Conservation (phyloP, 306 rosid genomes). For the Psophocarpus tetragonolobus region DNA sequence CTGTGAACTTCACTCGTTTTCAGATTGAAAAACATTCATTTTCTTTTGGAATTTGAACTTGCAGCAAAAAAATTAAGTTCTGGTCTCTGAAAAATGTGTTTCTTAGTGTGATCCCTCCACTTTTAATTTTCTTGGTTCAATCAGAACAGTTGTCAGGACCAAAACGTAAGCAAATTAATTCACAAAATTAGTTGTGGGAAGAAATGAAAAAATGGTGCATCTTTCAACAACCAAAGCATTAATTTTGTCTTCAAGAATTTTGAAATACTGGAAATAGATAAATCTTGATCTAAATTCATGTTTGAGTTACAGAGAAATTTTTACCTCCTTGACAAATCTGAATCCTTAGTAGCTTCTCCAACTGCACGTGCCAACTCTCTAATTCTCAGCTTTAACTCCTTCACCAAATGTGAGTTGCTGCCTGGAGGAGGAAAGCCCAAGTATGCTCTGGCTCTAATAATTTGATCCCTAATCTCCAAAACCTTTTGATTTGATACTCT, state of each 20-base stretch:
- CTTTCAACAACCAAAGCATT: conserved; percentile 22
- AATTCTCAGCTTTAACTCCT: conserved; percentile 77
- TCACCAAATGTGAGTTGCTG: conserved; percentile 69
- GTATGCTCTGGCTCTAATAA: conserved; percentile 85
- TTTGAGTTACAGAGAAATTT: conserved; percentile 19
- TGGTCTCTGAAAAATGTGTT: background rate
- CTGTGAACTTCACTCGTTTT: conserved; percentile 70
- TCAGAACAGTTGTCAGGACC: background rate
- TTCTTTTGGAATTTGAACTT: conserved; percentile 9
- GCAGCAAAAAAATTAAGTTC: conserved; percentile 10
- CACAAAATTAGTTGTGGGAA: conserved; percentile 2
- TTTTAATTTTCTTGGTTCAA: conserved; percentile 27
- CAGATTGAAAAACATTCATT: conserved; percentile 39
- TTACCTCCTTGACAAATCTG: conserved; percentile 77
- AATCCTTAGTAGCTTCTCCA: conserved; percentile 68
- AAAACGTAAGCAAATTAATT: conserved; percentile 7
- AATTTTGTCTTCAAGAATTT: conserved; percentile 13
- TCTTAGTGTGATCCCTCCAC: background rate
- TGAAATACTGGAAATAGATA: conserved; percentile 8
- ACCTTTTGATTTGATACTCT: conserved; percentile 56
- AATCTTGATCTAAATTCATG: conserved; percentile 20
- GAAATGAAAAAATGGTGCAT: background rate
- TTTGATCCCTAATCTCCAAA: conserved; percentile 79
- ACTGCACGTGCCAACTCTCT: conserved; percentile 78
- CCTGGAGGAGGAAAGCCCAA: conserved; percentile 64